Evolutionary conservation across 2,329 filamentous ascomycete species (phyloP).

Genomic region (Cephalotrichum gorgonifer): DNA sequence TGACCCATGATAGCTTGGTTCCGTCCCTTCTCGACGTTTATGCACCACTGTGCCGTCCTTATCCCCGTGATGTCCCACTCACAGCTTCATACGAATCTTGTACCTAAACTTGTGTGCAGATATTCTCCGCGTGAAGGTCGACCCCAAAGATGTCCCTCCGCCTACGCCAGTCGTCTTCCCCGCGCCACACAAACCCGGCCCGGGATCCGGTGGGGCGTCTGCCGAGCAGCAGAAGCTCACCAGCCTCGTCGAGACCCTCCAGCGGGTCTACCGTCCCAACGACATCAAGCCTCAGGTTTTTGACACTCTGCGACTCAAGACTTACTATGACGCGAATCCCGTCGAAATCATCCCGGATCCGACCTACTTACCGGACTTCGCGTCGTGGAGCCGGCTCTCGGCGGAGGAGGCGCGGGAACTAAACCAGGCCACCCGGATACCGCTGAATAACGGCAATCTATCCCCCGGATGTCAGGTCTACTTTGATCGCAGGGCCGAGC

Average conservation of each 20-base stretch:
- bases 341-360: constrained; percentile 43
- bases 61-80: neutral
- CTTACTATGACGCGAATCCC: constrained; percentile 37
- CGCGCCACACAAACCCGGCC: constrained; percentile 12
- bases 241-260: constrained; percentile 36
- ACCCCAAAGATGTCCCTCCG: constrained; percentile 43
- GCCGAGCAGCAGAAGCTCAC: neutral
- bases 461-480: constrained; percentile 50
- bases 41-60: too few species aligned
- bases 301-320: constrained; percentile 45
- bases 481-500: constrained; percentile 46
- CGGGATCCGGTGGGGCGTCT: constrained; percentile 9
- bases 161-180: constrained; percentile 46
- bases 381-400: constrained; percentile 37
- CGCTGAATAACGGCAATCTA: constrained; percentile 39
- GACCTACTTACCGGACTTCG: constrained; percentile 41
- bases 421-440: constrained; percentile 36
- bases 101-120: neutral
- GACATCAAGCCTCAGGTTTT: constrained; percentile 40
- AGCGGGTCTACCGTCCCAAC: constrained; percentile 40
- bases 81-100: neutral
- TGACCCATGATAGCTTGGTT: too few species aligned
- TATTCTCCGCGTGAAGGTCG: constrained; percentile 15
- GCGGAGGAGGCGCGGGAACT: constrained; percentile 36
- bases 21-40: neutral